Conservation (phyloP, 345 rosid species). For the Rhodamnia rubescens region DNA sequence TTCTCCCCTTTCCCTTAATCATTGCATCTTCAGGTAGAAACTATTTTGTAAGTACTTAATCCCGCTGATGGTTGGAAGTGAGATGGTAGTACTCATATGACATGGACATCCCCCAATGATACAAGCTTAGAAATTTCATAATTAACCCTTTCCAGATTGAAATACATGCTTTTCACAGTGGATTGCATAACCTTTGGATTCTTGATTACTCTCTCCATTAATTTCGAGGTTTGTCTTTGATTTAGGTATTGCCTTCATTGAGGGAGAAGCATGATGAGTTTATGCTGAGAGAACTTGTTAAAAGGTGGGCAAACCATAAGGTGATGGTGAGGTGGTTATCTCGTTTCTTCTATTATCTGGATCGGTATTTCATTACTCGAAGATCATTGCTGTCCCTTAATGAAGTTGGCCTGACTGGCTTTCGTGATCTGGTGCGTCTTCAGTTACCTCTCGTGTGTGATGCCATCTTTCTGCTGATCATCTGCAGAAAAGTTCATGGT, state of each 20-base stretch:
- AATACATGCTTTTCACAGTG: neutral
- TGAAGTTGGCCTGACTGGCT: slow-evolving; percentile 46
- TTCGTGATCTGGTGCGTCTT: slow-evolving; percentile 43
- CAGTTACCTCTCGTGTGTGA: neutral
- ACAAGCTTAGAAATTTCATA: neutral
- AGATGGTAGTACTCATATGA: neutral
- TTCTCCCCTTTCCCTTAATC: neutral
- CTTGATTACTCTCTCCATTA: neutral
- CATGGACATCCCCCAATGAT: neutral
- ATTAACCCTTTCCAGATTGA: neutral
- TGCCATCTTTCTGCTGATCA: neutral
- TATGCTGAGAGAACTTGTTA: slow-evolving; percentile 47
- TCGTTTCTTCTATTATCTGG: slow-evolving; percentile 46
- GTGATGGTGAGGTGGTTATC: slow-evolving; percentile 47
- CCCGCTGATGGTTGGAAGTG: neutral
- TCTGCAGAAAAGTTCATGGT: neutral
- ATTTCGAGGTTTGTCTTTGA: neutral
- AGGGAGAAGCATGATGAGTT: slow-evolving; percentile 51
- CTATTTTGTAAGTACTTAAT: neutral
- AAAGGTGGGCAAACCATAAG: slow-evolving; percentile 53
- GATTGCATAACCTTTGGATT: neutral
- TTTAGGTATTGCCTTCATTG: slow-evolving; percentile 38
- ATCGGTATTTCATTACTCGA: slow-evolving; percentile 40
- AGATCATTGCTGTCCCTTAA: slow-evolving; percentile 35
- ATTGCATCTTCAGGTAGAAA: neutral